Conservation (phyloP, 2,329 filamentous ascomycete species). For the Fusarium sacchari region DNA sequence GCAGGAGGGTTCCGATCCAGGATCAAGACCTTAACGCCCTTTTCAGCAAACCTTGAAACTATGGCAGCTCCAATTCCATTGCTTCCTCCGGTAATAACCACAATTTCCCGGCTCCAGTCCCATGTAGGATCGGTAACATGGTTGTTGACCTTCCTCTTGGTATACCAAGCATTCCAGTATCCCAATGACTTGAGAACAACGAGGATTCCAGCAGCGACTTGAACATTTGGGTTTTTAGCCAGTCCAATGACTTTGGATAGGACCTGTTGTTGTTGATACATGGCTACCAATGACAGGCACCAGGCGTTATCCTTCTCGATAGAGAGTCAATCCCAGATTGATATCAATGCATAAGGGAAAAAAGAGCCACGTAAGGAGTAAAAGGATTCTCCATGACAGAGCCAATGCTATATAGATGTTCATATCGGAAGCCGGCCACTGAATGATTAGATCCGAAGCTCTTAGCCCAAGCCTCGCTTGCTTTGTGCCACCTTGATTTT, state of each 20-base stretch:
- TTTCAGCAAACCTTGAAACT: not conserved
- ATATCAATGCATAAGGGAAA: not conserved
- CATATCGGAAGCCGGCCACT: not conserved
- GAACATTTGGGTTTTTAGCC: not conserved
- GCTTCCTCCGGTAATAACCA: not conserved
- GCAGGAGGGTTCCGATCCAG: not conserved
- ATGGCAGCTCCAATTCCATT: not conserved
- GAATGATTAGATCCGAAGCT: not conserved
- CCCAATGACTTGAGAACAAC: not conserved
- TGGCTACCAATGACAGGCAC: accelerated
- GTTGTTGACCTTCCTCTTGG: not conserved
- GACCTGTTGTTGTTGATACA: not conserved
- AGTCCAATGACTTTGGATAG: not conserved
- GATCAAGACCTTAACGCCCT: not conserved
- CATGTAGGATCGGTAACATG: not conserved
- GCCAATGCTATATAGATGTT: not conserved
- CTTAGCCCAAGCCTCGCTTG: accelerated
- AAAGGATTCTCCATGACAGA: not conserved
- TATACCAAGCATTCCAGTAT: not conserved
- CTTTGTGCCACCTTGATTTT: not conserved
- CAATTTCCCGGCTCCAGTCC: not conserved
- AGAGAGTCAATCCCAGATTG: too few relatives aligned
- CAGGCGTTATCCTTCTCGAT: accelerated
- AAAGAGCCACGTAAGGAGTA: accelerated
- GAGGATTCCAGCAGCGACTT: not conserved